phyloP scores from a whole-genome alignment of 2,329 filamentous ascomycete genomes.

The Xylariaceae sp. region DNA sequence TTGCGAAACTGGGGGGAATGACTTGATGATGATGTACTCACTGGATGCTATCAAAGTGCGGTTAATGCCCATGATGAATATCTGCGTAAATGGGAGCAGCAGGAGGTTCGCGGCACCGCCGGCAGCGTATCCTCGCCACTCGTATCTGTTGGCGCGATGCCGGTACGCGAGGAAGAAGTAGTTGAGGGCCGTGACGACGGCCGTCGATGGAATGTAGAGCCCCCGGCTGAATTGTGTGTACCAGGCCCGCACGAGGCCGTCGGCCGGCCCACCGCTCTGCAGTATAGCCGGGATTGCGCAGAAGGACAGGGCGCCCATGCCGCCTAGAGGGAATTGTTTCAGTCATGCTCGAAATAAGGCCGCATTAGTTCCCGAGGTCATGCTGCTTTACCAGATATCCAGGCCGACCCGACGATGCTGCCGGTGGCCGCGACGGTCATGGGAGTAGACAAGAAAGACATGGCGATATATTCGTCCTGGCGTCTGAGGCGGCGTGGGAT shows the following conservation, averaged over 20 bases:
- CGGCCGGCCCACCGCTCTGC: conserved; percentile 24
- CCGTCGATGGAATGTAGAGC: conserved; percentile 32
- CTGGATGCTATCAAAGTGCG: conserved; percentile 23
- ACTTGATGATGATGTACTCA: conserved; percentile 3
- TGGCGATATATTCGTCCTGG: no score
- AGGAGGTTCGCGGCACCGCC: conserved; percentile 34
- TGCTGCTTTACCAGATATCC: conserved; percentile 36
- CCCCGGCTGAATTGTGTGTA: conserved; percentile 33
- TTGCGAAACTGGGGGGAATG: not conserved
- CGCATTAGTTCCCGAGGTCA: not conserved
- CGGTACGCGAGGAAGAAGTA: conserved; percentile 35
- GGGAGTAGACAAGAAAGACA: conserved; percentile 37
- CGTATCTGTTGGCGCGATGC: conserved; percentile 20
- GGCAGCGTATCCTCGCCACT: conserved; percentile 38
- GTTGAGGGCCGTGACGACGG: conserved; percentile 29
- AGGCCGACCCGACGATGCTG: conserved; percentile 37
- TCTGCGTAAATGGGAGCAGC: conserved; percentile 32
- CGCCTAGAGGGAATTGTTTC: conserved; percentile 22
- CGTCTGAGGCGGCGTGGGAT: no score
- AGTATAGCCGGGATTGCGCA: conserved; percentile 35
- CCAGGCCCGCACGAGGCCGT: conserved; percentile 36
- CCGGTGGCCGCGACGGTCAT: conserved; percentile 33
- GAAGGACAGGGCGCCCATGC: conserved; percentile 33
- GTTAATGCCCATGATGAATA: conserved; percentile 34
- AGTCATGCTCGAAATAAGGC: not conserved